A percentile compares a stretch with the other conserved stretches of the same genome.
Evolutionary conservation across 306 rosid species (phyloP).

Genomic region (Quillaja saponaria): DNA sequence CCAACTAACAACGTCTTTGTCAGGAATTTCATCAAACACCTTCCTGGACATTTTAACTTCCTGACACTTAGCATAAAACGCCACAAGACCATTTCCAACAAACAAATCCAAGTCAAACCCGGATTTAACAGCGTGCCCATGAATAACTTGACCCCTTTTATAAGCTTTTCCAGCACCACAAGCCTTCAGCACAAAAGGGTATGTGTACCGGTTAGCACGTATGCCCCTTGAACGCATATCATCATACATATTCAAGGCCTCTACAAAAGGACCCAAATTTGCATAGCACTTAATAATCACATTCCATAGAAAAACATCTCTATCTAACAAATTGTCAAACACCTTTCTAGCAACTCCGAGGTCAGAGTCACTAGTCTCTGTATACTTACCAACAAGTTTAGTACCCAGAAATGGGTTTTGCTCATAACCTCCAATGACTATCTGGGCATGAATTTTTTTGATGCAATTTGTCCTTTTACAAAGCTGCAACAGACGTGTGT

Average conservation of each 20-base stretch:
- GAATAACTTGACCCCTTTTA: conserved; percentile 52
- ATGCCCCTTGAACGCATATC: conserved; percentile 47
- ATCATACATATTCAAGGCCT: conserved; percentile 51
- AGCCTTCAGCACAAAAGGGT: conserved; percentile 76
- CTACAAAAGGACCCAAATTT: conserved; percentile 55
- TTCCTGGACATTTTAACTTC: conserved; percentile 49
- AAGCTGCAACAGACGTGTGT: conserved; percentile 39
- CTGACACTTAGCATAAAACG: conserved; percentile 60
- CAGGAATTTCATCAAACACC: conserved; percentile 57
- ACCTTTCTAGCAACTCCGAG: conserved; percentile 56
- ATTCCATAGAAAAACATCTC: conserved; percentile 79
- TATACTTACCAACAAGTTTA: conserved; percentile 59
- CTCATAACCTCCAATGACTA: conserved; percentile 46
- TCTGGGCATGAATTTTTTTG: conserved; percentile 60
- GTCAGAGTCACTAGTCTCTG: conserved; percentile 15
- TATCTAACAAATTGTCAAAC: conserved; percentile 63
- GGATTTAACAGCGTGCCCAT: conserved; percentile 60
- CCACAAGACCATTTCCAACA: conserved; percentile 56
- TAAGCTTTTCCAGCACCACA: conserved; percentile 54
- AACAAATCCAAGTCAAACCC: conserved; percentile 70
- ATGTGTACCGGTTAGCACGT: conserved; percentile 55
- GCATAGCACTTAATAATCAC: conserved; percentile 72
- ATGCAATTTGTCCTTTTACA: conserved; percentile 41
- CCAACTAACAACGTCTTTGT: conserved; percentile 64
- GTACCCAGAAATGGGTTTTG: conserved; percentile 59